phyloP scores from a whole-genome alignment of 2,329 filamentous ascomycete species.

The Aspergillus tanneri region DNA sequence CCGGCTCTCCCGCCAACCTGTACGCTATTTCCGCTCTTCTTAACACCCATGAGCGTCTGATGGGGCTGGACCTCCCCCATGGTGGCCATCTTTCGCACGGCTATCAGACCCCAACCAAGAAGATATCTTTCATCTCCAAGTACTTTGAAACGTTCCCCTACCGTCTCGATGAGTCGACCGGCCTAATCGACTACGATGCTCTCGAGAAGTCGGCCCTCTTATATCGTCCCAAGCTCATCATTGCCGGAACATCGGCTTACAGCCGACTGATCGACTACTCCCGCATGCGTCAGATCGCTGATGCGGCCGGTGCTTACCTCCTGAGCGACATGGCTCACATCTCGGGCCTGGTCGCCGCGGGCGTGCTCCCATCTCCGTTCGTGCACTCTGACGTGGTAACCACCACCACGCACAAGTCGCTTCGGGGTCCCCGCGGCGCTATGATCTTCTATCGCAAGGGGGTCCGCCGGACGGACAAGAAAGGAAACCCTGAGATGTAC shows the following conservation, averaged over 20 bases:
- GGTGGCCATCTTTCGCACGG: conserved; percentile 95
- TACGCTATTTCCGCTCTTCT: conserved; percentile 94
- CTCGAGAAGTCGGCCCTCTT: conserved; percentile 86
- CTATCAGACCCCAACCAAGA: conserved; percentile 93
- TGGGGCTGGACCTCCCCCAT: conserved; percentile 94
- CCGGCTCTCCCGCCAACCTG: conserved; percentile 72
- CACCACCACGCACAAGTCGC: conserved; percentile 98
- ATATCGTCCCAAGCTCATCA: conserved; percentile 93
- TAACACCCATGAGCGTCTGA: conserved; percentile 90
- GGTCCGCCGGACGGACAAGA: conserved; percentile 86
- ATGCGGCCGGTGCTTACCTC: conserved; percentile 90
- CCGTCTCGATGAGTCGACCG: conserved; percentile 72
- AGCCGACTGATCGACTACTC: conserved; percentile 96
- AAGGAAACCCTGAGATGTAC: conserved; percentile 84
- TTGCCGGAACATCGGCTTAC: conserved; percentile 97
- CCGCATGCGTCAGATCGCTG: conserved; percentile 93
- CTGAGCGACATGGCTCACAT: conserved; percentile 99
- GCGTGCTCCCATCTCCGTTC: conserved; percentile 92
- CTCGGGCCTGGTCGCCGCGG: conserved; percentile 88
- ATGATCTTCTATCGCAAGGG: conserved; percentile 99
- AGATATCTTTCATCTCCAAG: conserved; percentile 96
- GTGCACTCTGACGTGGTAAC: conserved; percentile 92
- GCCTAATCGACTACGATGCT: conserved; percentile 94
- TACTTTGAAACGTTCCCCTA: conserved; percentile 99
- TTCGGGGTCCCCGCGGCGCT: conserved; percentile 92